Evolutionary conservation across 768 basidiomycete genomes (phyloP).

Genomic region (Boletales sp.): DNA sequence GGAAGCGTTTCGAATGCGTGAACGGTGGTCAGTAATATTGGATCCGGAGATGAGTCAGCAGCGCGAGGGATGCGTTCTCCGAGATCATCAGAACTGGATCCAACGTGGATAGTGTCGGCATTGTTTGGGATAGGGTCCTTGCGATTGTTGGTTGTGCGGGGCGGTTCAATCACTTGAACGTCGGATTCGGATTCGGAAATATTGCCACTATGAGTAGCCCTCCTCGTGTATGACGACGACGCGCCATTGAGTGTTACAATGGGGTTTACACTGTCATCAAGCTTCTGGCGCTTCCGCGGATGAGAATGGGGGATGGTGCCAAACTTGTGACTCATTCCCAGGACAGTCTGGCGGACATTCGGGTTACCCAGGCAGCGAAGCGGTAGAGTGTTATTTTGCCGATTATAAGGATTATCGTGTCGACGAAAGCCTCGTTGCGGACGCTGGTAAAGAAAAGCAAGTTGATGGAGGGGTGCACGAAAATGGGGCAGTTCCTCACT

Average conservation of each 20-base stretch:
- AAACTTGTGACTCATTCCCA: constrained; percentile 5
- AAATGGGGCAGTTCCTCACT: constrained; percentile 12
- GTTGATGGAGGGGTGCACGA: background rate
- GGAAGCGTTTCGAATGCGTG: constrained; percentile 26
- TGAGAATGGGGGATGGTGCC: background rate
- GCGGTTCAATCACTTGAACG: constrained; percentile 16
- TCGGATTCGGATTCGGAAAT: constrained; percentile 15
- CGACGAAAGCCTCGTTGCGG: background rate
- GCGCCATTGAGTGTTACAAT: background rate
- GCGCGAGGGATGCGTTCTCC: constrained; percentile 18
- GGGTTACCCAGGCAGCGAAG: constrained; percentile 18
- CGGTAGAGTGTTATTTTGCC: background rate
- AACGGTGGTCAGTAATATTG: background rate
- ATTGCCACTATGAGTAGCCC: background rate
- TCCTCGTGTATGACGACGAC: constrained; percentile 1
- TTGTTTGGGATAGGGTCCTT: constrained; percentile 5
- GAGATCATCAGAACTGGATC: constrained; percentile 17
- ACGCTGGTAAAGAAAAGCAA: constrained; percentile 10
- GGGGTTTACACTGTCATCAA: constrained; percentile 3
- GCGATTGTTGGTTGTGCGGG: background rate
- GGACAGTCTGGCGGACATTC: constrained; percentile 16
- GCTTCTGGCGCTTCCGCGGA: constrained; percentile 22
- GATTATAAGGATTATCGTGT: constrained; percentile 16
- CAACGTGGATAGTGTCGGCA: constrained; percentile 21
- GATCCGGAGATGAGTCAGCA: constrained; percentile 20